Evolutionary conservation across 1,139 yeast genomes (phyloP).

Genomic region (Pneumocystis oryctolagi): DNA sequence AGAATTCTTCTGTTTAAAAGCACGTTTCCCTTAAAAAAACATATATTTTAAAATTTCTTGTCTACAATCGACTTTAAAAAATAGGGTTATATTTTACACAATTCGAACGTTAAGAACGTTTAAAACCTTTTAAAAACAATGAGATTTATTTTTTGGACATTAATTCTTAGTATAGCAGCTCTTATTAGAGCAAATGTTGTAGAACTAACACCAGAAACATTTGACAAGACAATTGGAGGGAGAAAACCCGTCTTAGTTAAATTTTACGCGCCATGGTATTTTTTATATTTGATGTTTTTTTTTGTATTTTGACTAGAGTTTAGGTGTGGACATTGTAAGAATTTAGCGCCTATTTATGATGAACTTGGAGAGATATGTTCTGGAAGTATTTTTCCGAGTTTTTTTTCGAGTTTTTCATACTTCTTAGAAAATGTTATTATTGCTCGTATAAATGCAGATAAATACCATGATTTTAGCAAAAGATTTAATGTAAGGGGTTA

Average conservation of each 20-base stretch:
- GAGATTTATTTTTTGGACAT: neutral
- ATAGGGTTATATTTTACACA: neutral
- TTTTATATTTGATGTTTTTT: neutral
- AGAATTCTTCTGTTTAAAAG: neutral
- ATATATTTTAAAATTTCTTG: neutral
- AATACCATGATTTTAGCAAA: constrained; percentile 32
- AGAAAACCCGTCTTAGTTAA: neutral
- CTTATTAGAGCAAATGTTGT: neutral
- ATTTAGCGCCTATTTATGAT: neutral
- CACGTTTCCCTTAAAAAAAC: neutral
- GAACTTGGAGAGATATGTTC: neutral
- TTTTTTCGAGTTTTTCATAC: neutral
- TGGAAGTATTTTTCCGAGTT: neutral
- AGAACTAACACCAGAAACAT: neutral
- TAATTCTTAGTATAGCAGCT: neutral
- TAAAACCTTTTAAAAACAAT: neutral
- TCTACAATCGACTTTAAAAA: neutral
- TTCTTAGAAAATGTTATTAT: neutral
- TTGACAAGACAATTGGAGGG: neutral
- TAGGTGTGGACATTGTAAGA: constrained; percentile 1
- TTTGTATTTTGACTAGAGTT: neutral
- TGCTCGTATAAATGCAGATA: constrained; percentile 40
- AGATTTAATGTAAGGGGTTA: constrained; percentile 36
- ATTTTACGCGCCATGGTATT: constrained; percentile 1
- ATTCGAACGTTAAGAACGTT: neutral